A percentile compares a stretch with the other conserved stretches of the same genome.
These are phyloP conservation scores for Termitomyces sp. DNA, from an alignment of 768 basidiomycete species.

Conservation along the genomic window DNA sequence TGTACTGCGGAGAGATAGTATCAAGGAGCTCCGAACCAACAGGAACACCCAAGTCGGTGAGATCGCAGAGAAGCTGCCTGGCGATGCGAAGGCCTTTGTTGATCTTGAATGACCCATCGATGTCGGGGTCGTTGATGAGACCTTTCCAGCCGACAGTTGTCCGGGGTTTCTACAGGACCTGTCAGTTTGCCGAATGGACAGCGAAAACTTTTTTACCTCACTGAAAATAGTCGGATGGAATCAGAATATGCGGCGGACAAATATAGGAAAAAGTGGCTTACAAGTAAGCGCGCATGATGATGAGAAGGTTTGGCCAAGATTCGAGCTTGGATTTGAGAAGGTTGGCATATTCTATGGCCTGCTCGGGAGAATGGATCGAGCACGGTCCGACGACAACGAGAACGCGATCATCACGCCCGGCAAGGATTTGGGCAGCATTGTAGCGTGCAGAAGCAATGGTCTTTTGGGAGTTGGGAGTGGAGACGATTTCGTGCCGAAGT, in stretches of 20 bases:
- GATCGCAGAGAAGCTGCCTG: slow-evolving; percentile 85
- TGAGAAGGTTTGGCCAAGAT: slow-evolving; percentile 72
- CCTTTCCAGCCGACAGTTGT: slow-evolving; percentile 99
- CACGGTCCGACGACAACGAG: slow-evolving; percentile 95
- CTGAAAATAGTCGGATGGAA: slow-evolving; percentile 19
- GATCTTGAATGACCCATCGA: slow-evolving; percentile 92
- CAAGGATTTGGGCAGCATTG: slow-evolving; percentile 73
- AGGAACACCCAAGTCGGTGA: slow-evolving; percentile 86
- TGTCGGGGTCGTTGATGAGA: slow-evolving; percentile 90
- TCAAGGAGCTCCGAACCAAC: slow-evolving; percentile 95
- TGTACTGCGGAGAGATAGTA: slow-evolving; percentile 73
- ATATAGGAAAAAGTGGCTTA: slow-evolving; percentile 34
- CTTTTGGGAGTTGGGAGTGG: slow-evolving; percentile 57
- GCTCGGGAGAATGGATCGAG: slow-evolving; percentile 86
- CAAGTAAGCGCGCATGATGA: slow-evolving; percentile 98
- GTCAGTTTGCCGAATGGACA: slow-evolving; percentile 10
- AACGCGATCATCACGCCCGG: slow-evolving; percentile 81
- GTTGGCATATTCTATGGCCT: slow-evolving; percentile 82
- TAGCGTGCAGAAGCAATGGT: slow-evolving; percentile 82
- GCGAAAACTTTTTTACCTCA: slow-evolving; percentile 24
- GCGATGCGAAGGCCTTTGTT: slow-evolving; percentile 94
- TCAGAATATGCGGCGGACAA: slow-evolving; percentile 6
- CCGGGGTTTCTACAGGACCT: slow-evolving; percentile 72
- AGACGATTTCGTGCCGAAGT: slow-evolving; percentile 81
- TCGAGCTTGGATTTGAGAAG: slow-evolving; percentile 66